Base-by-base conservation (phyloP, 2,329 filamentous ascomycete genomes). In the Aspergillus novofumigatus region DNA sequence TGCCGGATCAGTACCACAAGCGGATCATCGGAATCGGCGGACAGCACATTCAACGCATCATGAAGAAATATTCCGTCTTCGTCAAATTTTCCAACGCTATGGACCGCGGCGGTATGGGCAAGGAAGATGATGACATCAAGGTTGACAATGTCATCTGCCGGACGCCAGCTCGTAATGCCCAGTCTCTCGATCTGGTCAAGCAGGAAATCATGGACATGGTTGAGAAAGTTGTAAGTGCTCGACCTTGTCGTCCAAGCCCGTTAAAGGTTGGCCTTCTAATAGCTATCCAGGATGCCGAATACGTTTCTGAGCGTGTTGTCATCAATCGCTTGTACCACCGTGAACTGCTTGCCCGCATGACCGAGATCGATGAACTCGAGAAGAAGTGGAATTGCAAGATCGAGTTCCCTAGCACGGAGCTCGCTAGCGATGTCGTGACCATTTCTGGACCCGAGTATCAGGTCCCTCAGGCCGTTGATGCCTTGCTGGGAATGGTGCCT, bases 351-450 rank as follows among this genome's bases (percentile, higher is more conserved):
- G 85, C 90, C 58, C 91, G 92, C 58, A 87, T 97, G 62, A 81
- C 85, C 48, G 91, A 97, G 69, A 91, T 99, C 57, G 93, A 97
- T 64, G 91, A 94, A 66, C 82, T 99, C 52, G 94, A 99, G 80
- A 95, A 96, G 82, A 97, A 96, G 78, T 97, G 92, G 89, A 97
- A 97, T 75, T 99, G 94, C 86, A 97, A 97, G 80, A 95, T 99
- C 70, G 90, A 92, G 65, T 99, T 99, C 72, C 94, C 94, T 7
- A 96, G 92, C 77, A 97, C 94, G 9, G 94, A 99, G 74, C 90
- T 95, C 76, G 94, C 94, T 23, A 97, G 93, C 72, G 94, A 99
- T 69, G 89, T 95, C 69, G 92, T 99, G 53, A 95, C 89, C 20
- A 92, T 99, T 57, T 96, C 92, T 60, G 94, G 94, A 4, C 94